A percentile compares a stretch with the other conserved stretches of the same genome.
These are phyloP conservation scores for Thymus mandschuricus DNA, from an alignment of 257 asterid genomes.

Conservation along the genomic window DNA sequence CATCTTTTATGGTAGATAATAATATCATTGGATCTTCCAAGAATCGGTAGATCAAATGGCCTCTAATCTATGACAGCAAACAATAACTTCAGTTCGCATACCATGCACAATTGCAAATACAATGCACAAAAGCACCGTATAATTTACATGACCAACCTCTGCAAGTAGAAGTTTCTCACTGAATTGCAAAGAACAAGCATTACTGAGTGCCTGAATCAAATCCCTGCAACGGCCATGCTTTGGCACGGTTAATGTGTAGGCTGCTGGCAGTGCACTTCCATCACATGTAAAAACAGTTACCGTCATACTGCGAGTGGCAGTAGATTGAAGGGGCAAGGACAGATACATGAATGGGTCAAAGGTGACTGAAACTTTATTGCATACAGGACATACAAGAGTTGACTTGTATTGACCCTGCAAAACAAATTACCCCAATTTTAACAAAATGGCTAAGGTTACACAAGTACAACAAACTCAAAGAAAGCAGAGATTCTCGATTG, in stretches of 20 bases:
- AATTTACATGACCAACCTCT: constrained; percentile 60
- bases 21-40: constrained; percentile 88
- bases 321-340: constrained; percentile 90
- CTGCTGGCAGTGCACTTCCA: constrained; percentile 90
- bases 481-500: background rate
- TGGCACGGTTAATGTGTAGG: constrained; percentile 83
- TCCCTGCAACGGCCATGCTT: constrained; percentile 99
- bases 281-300: constrained; percentile 94
- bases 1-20: constrained; percentile 83
- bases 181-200: constrained; percentile 77
- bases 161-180: constrained; percentile 95
- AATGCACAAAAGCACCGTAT: constrained; percentile 23
- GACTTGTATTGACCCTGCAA: constrained; percentile 99
- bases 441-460: constrained; percentile 21
- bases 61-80: constrained; percentile 69
- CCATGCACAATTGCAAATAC: constrained; percentile 19
- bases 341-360: constrained; percentile 99
- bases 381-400: constrained; percentile 93
- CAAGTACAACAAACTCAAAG: constrained; percentile 15
- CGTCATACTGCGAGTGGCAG: constrained; percentile 86
- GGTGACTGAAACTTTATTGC: constrained; percentile 91
- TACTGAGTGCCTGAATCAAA: constrained; percentile 80
- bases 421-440: constrained; percentile 34
- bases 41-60: constrained; percentile 85
- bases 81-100: constrained; percentile 25